Conservation (phyloP, 2,329 filamentous ascomycete genomes). For the Nemania abortiva region DNA sequence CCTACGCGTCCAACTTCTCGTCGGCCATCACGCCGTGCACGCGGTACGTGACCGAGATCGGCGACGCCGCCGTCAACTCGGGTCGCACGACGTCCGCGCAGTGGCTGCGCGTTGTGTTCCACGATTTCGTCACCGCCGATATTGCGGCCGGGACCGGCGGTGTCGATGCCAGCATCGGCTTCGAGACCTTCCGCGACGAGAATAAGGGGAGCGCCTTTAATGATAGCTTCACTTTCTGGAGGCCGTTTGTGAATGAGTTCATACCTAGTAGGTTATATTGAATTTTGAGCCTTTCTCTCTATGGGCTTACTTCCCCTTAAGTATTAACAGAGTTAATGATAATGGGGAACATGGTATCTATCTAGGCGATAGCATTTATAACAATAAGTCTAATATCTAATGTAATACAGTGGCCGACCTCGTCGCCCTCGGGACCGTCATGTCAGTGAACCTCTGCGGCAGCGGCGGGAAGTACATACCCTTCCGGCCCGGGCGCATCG, state of each 20-base stretch:
- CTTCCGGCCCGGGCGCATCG: conserved; percentile 46
- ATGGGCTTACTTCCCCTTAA: not conserved
- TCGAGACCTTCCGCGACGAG: conserved; percentile 47
- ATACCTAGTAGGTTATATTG: conserved; percentile 44
- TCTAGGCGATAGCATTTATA: not conserved
- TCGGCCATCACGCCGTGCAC: conserved; percentile 48
- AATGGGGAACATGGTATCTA: not conserved
- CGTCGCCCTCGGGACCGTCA: conserved; percentile 48
- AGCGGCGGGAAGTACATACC: conserved; percentile 43
- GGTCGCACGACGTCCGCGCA: conserved; percentile 47
- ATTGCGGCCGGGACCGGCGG: conserved; percentile 46
- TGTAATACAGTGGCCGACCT: conserved; percentile 47
- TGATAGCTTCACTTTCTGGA: conserved; percentile 48
- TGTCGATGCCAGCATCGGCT: conserved; percentile 49
- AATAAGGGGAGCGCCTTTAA: conserved; percentile 49
- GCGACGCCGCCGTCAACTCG: conserved; percentile 41
- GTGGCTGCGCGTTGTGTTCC: conserved; percentile 49
- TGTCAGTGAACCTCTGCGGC: conserved; percentile 48
- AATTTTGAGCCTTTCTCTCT: not conserved
- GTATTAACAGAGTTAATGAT: too few relatives aligned
- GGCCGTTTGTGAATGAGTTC: conserved; percentile 48
- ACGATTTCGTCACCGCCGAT: conserved; percentile 49
- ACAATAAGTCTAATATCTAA: conserved; percentile 15
- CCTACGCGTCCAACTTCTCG: conserved; percentile 47
- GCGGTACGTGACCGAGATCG: conserved; percentile 46